These are phyloP conservation scores for Trichoderma asperelloides DNA, from an alignment of 495 filamentous ascomycete genomes.

Conservation along the genomic window DNA sequence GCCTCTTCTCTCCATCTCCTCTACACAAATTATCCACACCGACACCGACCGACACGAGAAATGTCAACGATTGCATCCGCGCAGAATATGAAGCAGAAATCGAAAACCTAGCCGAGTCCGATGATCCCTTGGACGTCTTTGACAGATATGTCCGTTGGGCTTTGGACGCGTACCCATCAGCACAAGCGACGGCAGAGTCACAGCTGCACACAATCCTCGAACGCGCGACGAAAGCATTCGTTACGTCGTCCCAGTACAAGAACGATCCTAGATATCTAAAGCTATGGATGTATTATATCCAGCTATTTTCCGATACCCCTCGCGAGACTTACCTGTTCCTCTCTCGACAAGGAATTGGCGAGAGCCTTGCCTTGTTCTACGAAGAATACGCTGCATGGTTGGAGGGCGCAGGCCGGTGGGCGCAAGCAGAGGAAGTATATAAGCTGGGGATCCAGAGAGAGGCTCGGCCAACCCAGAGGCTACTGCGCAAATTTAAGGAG, in stretches of 20 bases:
- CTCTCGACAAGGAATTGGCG: slow-evolving; percentile 78
- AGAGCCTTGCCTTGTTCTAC: slow-evolving; percentile 86
- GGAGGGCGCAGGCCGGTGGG: slow-evolving; percentile 76
- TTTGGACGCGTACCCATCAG: slow-evolving; percentile 85
- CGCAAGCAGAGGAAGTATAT: slow-evolving; percentile 90
- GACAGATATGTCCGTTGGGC: slow-evolving; percentile 97
- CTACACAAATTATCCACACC: slow-evolving; percentile 48
- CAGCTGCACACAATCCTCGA: slow-evolving; percentile 84
- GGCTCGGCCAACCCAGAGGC: slow-evolving; percentile 70
- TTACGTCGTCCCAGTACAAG: slow-evolving; percentile 75
- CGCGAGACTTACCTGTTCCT: slow-evolving; percentile 89
- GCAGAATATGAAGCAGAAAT: slow-evolving; percentile 83
- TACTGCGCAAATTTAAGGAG: slow-evolving; percentile 81
- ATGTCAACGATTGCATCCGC: slow-evolving; percentile 65
- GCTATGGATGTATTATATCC: slow-evolving; percentile 89
- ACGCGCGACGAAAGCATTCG: slow-evolving; percentile 81
- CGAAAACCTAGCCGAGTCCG: slow-evolving; percentile 65
- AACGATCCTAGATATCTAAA: slow-evolving; percentile 91
- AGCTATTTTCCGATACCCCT: slow-evolving; percentile 83
- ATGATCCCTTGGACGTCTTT: slow-evolving; percentile 92
- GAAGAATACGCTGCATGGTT: slow-evolving; percentile 94
- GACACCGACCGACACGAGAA: slow-evolving; percentile 59
- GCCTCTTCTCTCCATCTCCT: slow-evolving; percentile 63
- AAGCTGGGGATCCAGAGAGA: slow-evolving; percentile 78
- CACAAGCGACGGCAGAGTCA: slow-evolving; percentile 83